A percentile compares a stretch with the other conserved stretches of the same genome.
Evolutionary conservation across 257 asterid species (phyloP).

Genomic region (Verbascum thapsus): DNA sequence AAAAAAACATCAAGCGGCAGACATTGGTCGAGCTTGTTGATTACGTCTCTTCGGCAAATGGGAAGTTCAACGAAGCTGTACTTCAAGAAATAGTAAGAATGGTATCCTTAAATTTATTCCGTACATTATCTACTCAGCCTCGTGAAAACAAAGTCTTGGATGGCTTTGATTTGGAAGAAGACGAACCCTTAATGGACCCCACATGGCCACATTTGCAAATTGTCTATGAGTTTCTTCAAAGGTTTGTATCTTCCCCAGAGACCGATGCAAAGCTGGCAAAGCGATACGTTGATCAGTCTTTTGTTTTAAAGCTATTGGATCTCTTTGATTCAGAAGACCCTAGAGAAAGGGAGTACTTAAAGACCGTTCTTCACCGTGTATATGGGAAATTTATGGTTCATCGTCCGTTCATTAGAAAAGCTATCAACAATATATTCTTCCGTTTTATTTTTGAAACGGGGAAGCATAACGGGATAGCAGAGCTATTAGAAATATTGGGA

Average conservation of each 20-base stretch:
- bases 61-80: slow-evolving; percentile 64
- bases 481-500: slow-evolving; percentile 86
- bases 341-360: slow-evolving; percentile 90
- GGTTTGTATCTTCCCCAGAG: slow-evolving; percentile 83
- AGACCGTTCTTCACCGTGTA: slow-evolving; percentile 85
- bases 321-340: slow-evolving; percentile 95
- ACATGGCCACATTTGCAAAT: slow-evolving; percentile 93
- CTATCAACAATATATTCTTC: slow-evolving; percentile 80
- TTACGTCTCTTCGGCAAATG: slow-evolving; percentile 64
- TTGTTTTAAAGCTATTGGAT: slow-evolving; percentile 70
- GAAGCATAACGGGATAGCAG: slow-evolving; percentile 89
- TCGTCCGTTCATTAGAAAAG: slow-evolving; percentile 84
- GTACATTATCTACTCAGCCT: slow-evolving; percentile 61
- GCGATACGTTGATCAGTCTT: slow-evolving; percentile 80
- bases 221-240: slow-evolving; percentile 79
- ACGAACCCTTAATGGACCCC: slow-evolving; percentile 86
- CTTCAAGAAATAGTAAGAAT: slow-evolving; percentile 70
- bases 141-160: slow-evolving; percentile 69
- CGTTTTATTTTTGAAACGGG: slow-evolving; percentile 83
- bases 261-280: slow-evolving; percentile 91
- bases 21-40: slow-evolving; percentile 87
- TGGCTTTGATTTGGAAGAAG: slow-evolving; percentile 85
- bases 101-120: slow-evolving; percentile 75
- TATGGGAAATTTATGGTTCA: slow-evolving; percentile 97
- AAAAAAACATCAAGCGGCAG: slow-evolving; percentile 83